phyloP scores from a whole-genome alignment of 2,329 filamentous ascomycete species.

The Microcyclosporella mali region DNA sequence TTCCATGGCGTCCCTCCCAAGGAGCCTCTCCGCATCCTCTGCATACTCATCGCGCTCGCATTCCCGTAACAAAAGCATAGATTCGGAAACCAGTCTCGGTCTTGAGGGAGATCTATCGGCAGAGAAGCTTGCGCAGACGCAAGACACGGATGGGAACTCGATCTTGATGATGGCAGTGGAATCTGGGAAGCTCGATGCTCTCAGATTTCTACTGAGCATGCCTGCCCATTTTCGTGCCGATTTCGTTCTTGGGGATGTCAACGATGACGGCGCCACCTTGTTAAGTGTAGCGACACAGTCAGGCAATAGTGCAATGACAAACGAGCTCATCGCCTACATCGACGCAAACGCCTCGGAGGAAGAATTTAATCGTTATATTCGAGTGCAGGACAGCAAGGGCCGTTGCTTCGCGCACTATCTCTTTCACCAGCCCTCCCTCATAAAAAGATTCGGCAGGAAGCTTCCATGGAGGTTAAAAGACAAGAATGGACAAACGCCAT shows the following conservation, averaged over 20 bases:
- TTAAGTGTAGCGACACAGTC: conserved; percentile 86
- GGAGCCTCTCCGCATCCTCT: conserved; percentile 82
- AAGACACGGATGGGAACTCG: conserved; percentile 67
- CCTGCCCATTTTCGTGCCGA: conserved; percentile 67
- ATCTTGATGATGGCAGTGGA: conserved; percentile 56
- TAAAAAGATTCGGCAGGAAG: conserved; percentile 66
- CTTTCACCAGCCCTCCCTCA: conserved; percentile 80
- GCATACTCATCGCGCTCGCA: conserved; percentile 64
- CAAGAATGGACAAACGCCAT: conserved; percentile 93
- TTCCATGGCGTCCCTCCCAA: conserved; percentile 66
- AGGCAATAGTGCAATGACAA: conserved; percentile 67
- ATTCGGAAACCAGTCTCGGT: conserved; percentile 56
- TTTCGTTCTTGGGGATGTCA: conserved; percentile 72
- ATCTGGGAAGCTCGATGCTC: conserved; percentile 59
- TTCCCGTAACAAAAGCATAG: conserved; percentile 72
- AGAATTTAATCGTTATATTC: conserved; percentile 61
- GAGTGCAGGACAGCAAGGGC: conserved; percentile 73
- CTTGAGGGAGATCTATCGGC: conserved; percentile 70
- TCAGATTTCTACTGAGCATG: conserved; percentile 74
- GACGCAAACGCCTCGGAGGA: conserved; percentile 49
- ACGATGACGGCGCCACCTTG: conserved; percentile 83
- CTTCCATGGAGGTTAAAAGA: conserved; percentile 87
- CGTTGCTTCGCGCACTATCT: conserved; percentile 92
- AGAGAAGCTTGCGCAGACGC: conserved; percentile 67
- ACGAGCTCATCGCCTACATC: conserved; percentile 67